phyloP scores from a whole-genome alignment of 1,284 basidiomycete genomes.

The Sporisorium scitamineum region DNA sequence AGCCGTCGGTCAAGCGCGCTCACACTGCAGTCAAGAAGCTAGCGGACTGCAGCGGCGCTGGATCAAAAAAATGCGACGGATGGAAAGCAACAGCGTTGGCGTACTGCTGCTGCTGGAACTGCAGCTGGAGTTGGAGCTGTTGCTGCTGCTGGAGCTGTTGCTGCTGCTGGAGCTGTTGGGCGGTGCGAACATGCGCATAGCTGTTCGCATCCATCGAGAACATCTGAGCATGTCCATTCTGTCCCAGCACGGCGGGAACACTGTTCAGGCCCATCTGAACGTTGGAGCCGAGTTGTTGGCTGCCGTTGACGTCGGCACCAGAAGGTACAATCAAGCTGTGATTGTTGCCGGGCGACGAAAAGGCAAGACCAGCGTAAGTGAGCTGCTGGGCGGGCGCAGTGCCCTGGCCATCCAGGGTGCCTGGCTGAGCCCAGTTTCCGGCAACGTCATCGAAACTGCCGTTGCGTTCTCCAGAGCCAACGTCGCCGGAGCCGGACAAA shows the following conservation, averaged over 20 bases:
- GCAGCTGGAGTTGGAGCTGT: conserved; percentile 25
- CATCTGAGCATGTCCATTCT: conserved; percentile 26
- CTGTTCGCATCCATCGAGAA: conserved; percentile 29
- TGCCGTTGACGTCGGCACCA: conserved; percentile 7
- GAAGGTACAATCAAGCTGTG: conserved; percentile 14
- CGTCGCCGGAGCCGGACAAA: conserved; percentile 32
- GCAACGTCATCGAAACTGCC: conserved; percentile 19
- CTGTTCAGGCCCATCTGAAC: conserved; percentile 9
- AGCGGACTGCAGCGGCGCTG: conserved; percentile 52
- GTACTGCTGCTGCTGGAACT: conserved; percentile 24
- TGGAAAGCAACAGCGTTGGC: conserved; percentile 25
- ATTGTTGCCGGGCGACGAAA: conserved; percentile 20
- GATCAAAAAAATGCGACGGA: conserved; percentile 51
- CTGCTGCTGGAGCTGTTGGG: conserved; percentile 22
- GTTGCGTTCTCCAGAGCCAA: conserved; percentile 17
- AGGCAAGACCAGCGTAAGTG: conserved; percentile 36
- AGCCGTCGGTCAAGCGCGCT: conserved; percentile 18
- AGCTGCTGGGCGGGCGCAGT: conserved; percentile 12
- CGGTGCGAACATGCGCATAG: conserved; percentile 31
- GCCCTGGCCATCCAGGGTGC: conserved; percentile 15
- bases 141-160: conserved; percentile 35
- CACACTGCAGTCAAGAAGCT: conserved; percentile 52
- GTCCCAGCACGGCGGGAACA: conserved; percentile 14
- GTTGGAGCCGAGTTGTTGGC: conserved; percentile 11
- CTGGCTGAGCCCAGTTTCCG: conserved; percentile 27